These are phyloP conservation scores for Zopfochytrium polystomum DNA, from an alignment of 371 early-diverging fungal genomes.

Conservation along the genomic window DNA sequence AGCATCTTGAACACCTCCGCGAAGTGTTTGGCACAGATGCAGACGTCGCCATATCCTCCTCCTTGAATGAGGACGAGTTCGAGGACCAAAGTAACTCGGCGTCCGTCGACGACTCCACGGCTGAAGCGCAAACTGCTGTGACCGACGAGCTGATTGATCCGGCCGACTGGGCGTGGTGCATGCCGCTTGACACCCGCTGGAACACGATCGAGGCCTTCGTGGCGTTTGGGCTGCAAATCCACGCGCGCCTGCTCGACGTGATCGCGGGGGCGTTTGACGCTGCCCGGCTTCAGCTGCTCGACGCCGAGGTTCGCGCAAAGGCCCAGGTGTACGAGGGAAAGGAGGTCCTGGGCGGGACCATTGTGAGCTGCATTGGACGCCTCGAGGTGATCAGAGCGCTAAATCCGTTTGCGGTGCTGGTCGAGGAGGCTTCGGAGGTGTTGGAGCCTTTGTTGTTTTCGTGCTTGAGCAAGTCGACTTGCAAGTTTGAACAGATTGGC, in stretches of 20 bases:
- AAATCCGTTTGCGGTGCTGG: constrained; percentile 39
- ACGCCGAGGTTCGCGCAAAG: constrained; percentile 26
- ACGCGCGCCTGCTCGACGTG: not conserved
- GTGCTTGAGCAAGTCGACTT: constrained; percentile 21
- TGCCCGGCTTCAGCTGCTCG: constrained; percentile 12
- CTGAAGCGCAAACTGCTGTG: not conserved
- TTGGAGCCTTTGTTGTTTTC: constrained; percentile 35
- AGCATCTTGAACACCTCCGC: constrained; percentile 30
- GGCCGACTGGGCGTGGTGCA: constrained; percentile 25
- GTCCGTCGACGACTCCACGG: not conserved
- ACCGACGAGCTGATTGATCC: constrained; percentile 2
- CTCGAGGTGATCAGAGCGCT: constrained; percentile 27
- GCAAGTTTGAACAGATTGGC: constrained; percentile 37
- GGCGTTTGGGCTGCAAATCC: constrained; percentile 6
- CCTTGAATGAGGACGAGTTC: constrained; percentile 16
- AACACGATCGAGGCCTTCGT: constrained; percentile 10
- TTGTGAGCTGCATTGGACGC: constrained; percentile 34
- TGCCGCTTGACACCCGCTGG: constrained; percentile 28
- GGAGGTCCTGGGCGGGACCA: constrained; percentile 35
- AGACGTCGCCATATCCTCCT: not conserved
- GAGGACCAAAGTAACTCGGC: not conserved
- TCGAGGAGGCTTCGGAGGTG: constrained; percentile 41
- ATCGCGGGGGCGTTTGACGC: constrained; percentile 8
- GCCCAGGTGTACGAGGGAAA: constrained; percentile 37
- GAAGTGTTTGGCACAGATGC: constrained; percentile 21